A percentile compares a stretch with the other conserved stretches of the same genome.
Evolutionary conservation across 2,329 filamentous ascomycete genomes (phyloP).

Genomic region (Claviceps sp.): DNA sequence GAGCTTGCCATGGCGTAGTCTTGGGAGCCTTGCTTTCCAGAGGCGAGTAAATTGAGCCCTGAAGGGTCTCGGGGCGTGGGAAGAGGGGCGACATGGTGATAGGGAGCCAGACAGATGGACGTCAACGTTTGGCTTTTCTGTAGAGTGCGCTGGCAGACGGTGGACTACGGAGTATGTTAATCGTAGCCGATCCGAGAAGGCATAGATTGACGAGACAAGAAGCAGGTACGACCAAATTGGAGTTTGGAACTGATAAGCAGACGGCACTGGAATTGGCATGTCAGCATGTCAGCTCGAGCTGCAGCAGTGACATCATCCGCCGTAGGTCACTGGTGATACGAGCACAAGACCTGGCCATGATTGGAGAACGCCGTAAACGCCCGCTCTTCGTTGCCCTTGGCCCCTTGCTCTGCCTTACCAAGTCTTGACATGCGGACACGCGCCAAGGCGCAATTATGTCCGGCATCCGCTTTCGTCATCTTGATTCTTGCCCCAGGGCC

Average conservation of each 20-base stretch:
- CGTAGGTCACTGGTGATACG: too few species aligned
- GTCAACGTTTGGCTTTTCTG: not conserved
- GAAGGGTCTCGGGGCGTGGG: constrained; percentile 39
- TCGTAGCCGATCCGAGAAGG: too few species aligned
- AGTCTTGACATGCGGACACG: too few species aligned
- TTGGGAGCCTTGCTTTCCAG: constrained; percentile 7
- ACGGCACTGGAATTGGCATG: too few species aligned
- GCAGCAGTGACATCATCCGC: constrained; percentile 6
- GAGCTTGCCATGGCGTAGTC: constrained; percentile 40
- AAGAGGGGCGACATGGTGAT: constrained; percentile 40
- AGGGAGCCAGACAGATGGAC: not conserved
- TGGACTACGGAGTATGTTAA: not conserved
- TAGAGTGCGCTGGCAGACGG: not conserved
- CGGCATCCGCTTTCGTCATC: not conserved
- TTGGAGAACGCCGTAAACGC: too few species aligned
- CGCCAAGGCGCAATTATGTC: not conserved
- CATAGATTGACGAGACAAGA: too few species aligned
- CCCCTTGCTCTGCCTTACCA: too few species aligned
- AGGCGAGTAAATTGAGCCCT: constrained; percentile 38
- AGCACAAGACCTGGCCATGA: too few species aligned
- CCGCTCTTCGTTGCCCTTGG: too few species aligned
- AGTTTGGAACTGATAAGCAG: not conserved
- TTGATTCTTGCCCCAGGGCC: not conserved
- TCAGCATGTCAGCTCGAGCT: not conserved
- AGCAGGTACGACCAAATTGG: not conserved